phyloP scores from a whole-genome alignment of 176 grass and related monocot genomes.

The Chloris gayana region DNA sequence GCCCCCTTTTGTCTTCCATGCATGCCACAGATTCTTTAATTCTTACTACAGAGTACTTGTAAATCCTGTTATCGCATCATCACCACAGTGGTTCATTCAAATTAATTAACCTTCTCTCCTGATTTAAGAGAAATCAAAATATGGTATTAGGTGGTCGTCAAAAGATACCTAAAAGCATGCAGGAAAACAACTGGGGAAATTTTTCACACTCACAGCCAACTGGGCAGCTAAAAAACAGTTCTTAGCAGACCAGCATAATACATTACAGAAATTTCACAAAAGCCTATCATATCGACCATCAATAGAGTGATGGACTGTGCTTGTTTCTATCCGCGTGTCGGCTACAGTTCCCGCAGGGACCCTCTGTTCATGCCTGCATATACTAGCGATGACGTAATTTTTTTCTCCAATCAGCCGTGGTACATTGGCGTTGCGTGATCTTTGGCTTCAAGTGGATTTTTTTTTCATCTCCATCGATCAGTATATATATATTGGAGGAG shows the following conservation, averaged over 20 bases:
- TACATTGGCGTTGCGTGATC: neutral
- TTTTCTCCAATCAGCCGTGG: neutral
- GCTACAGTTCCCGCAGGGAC: constrained; percentile 11
- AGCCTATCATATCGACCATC: neutral
- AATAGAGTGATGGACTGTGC: neutral
- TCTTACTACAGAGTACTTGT: neutral
- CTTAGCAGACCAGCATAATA: neutral
- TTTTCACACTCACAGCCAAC: no score
- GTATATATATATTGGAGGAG: neutral
- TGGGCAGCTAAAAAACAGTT: neutral
- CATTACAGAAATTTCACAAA: neutral
- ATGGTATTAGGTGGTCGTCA: neutral
- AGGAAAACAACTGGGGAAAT: no score
- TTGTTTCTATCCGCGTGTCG: constrained; percentile 2
- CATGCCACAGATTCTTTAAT: neutral
- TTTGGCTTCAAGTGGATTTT: neutral
- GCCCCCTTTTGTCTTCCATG: constrained; percentile 9
- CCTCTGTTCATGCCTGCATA: neutral
- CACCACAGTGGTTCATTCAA: neutral
- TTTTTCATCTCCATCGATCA: neutral
- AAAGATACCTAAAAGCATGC: neutral
- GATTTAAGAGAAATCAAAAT: neutral
- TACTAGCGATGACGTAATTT: neutral
- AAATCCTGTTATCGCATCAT: neutral
- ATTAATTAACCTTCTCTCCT: neutral